Conservation (phyloP, 805 yeast species). For the Ogataea polymorpha region DNA sequence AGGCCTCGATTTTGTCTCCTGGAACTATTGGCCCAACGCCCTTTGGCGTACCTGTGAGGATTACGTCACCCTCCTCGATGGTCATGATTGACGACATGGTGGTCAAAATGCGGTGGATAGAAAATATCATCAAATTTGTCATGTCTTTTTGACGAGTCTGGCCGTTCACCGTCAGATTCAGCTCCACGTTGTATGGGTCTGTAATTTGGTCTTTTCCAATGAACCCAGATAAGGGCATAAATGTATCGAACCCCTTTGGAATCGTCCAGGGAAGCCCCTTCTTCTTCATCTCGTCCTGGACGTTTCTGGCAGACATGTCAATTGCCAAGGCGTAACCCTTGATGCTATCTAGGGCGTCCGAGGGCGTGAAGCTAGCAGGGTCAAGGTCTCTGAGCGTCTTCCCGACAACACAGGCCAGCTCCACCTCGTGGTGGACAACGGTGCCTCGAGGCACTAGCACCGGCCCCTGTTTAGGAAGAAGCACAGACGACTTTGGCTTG, state of each 20-base stretch:
- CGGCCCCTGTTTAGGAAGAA: conserved; percentile 68
- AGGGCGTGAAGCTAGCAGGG: conserved; percentile 49
- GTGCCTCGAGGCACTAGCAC: conserved; percentile 80
- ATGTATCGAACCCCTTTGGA: conserved; percentile 96
- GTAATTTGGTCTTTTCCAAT: conserved; percentile 64
- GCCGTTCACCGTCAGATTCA: conserved; percentile 68
- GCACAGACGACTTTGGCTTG: conserved; percentile 80
- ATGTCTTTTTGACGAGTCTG: conserved; percentile 66
- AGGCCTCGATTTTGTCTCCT: conserved; percentile 75
- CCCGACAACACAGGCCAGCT: conserved; percentile 75
- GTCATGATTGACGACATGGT: conserved; percentile 90
- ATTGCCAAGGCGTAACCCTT: conserved; percentile 87
- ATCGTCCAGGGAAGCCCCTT: conserved; percentile 97
- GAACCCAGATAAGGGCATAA: conserved; percentile 77
- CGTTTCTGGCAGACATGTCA: conserved; percentile 94
- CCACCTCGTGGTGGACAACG: conserved; percentile 88
- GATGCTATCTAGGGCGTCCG: conserved; percentile 74
- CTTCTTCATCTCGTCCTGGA: conserved; percentile 89
- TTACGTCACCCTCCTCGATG: conserved; percentile 82
- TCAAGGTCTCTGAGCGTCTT: conserved; percentile 60
- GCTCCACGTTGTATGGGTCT: conserved; percentile 69
- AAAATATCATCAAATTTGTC: conserved; percentile 83
- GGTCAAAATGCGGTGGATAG: conserved; percentile 74
- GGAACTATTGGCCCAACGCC: conserved; percentile 87
- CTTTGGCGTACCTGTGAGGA: conserved; percentile 95